Conservation (phyloP, 176 grass and related monocot genomes). For the Zoysia pacifica region DNA sequence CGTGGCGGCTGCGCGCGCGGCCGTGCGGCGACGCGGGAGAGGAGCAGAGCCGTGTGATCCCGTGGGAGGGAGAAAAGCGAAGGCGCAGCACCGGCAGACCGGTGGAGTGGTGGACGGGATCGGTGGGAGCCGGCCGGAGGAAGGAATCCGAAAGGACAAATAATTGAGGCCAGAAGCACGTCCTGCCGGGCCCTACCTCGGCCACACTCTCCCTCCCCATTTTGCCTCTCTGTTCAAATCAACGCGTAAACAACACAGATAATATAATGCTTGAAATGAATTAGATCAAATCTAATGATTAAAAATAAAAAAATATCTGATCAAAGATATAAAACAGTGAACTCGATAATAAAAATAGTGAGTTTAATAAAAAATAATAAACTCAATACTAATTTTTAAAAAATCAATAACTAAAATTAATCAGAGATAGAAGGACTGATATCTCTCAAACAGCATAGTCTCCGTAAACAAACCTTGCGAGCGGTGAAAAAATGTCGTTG, state of each 20-base stretch:
- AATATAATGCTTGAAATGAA: no score
- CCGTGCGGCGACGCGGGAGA: slow-evolving; percentile 19
- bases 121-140: not conserved
- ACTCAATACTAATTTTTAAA: no score
- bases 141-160: slow-evolving; percentile 50
- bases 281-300: no score
- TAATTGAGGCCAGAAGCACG: slow-evolving; percentile 35
- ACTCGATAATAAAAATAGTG: no score
- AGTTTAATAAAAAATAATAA: no score
- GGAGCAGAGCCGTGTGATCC: not conserved
- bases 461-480: no score
- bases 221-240: not conserved
- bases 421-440: no score
- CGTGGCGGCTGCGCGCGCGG: not conserved
- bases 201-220: not conserved
- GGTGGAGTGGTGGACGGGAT: not conserved
- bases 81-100: not conserved
- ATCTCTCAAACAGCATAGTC: no score
- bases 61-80: not conserved
- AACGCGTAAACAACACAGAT: no score
- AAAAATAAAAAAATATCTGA: no score
- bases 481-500: not conserved
- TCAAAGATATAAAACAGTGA: no score
- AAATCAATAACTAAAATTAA: no score
- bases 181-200: not conserved